phyloP scores from a whole-genome alignment of 164 flowering plant species.

The Macadamia tetraphylla region DNA sequence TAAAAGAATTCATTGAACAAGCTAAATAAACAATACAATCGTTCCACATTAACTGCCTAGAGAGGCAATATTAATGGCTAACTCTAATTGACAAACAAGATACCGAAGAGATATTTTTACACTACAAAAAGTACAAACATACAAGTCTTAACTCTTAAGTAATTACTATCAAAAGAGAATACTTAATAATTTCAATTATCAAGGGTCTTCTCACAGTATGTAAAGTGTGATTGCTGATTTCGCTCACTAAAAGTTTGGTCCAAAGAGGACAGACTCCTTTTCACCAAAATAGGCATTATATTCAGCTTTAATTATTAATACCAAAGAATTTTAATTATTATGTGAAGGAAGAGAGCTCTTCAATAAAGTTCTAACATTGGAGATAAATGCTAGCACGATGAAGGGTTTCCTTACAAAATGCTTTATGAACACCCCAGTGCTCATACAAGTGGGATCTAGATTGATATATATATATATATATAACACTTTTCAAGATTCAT shows the following conservation, averaged over 20 bases:
- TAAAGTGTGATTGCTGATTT: too few relatives aligned
- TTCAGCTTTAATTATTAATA: neutral
- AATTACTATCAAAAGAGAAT: neutral
- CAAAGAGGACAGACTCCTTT: neutral
- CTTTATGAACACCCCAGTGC: too few relatives aligned
- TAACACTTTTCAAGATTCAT: neutral
- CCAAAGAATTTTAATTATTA: too few relatives aligned
- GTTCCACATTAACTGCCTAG: neutral
- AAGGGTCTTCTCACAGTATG: too few relatives aligned
- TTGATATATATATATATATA: neutral
- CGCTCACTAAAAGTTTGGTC: neutral
- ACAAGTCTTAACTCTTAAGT: neutral
- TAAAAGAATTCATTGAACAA: neutral
- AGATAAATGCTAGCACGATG: too few relatives aligned
- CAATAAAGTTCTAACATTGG: neutral
- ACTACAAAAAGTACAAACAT: neutral
- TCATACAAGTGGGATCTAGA: neutral
- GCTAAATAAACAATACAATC: neutral
- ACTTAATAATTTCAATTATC: too few relatives aligned
- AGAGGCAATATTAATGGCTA: neutral
- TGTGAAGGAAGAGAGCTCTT: neutral
- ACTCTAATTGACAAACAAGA: neutral
- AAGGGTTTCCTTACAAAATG: too few relatives aligned
- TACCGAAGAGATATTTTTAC: neutral
- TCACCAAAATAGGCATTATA: too few relatives aligned